These are phyloP conservation scores for Triglochin maritima DNA, from an alignment of 106 monocot genomes.

Conservation along the genomic window DNA sequence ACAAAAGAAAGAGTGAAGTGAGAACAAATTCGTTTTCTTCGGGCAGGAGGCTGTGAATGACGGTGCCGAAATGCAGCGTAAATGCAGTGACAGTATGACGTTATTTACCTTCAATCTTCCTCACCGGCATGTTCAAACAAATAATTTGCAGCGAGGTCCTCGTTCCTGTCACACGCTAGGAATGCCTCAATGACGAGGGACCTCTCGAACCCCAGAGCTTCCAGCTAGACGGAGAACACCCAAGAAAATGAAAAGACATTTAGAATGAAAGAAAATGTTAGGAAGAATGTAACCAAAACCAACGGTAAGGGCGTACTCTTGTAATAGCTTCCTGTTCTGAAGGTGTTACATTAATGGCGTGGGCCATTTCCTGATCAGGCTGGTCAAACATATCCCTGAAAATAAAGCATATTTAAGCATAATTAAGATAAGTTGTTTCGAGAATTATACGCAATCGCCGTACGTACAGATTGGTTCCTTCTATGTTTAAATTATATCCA, in stretches of 20 bases:
- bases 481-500: too few relatives aligned
- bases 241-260: neutral
- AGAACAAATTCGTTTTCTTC: too few relatives aligned
- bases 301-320: constrained; percentile 27
- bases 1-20: too few relatives aligned
- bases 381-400: constrained; percentile 88
- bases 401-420: neutral
- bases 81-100: too few relatives aligned
- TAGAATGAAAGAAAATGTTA: neutral
- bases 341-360: constrained; percentile 61
- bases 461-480: too few relatives aligned
- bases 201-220: constrained; percentile 94
- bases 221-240: constrained; percentile 38
- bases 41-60: too few relatives aligned
- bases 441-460: too few relatives aligned
- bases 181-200: constrained; percentile 81
- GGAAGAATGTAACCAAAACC: neutral
- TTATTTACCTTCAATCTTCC: constrained; percentile 43
- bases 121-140: constrained; percentile 80
- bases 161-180: constrained; percentile 89
- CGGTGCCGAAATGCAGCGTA: too few relatives aligned
- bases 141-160: constrained; percentile 92
- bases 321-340: constrained; percentile 80
- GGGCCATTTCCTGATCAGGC: constrained; percentile 72
- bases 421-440: too few relatives aligned